Percentiles rank a stretch among this genome's conserved stretches.
Conservation (phyloP, 2,329 filamentous ascomycete genomes). For the Chaetomium olivaceum region DNA sequence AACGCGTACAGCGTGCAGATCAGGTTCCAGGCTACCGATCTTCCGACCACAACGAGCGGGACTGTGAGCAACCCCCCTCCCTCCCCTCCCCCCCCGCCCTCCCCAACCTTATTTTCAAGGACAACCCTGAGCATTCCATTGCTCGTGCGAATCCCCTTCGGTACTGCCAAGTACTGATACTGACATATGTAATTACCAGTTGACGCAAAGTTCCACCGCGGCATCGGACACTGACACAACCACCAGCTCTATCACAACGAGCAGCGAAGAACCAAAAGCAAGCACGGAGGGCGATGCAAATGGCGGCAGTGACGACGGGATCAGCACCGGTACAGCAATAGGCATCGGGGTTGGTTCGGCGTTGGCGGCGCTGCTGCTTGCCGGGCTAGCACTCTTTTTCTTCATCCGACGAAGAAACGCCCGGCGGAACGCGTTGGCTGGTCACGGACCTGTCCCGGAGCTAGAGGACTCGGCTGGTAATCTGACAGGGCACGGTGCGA, state of each 20-base stretch:
- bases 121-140: background rate
- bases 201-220: background rate
- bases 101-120: background rate
- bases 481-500: background rate
- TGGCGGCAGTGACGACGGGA: background rate
- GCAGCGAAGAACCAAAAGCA: background rate
- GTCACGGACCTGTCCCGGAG: background rate
- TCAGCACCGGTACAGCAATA: background rate
- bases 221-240: background rate
- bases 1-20: conserved; percentile 3
- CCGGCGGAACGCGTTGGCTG: background rate
- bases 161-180: background rate
- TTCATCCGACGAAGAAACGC: background rate
- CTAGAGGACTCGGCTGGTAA: background rate
- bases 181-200: background rate
- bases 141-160: background rate
- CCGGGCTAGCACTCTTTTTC: background rate
- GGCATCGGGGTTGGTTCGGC: background rate
- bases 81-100: too few species aligned
- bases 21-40: background rate
- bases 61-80: background rate
- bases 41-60: background rate
- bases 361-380: background rate
- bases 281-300: background rate
- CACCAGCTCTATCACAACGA: background rate